phyloP scores from a whole-genome alignment of 805 yeast species.

The Candida sanyiensis region DNA sequence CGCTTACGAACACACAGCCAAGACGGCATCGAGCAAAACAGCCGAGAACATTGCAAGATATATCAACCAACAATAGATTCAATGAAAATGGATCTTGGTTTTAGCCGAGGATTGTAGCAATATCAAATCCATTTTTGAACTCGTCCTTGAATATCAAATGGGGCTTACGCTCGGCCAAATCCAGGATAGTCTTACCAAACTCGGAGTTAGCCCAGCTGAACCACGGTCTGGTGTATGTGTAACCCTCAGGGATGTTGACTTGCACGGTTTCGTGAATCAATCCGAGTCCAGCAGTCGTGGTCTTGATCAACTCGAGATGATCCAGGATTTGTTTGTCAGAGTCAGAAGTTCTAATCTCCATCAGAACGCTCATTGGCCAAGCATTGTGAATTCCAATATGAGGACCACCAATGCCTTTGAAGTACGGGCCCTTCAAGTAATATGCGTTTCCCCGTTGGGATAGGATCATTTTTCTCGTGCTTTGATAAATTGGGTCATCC shows the following conservation, averaged over 20 bases:
- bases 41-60: conserved; percentile 71
- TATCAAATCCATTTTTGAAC: conserved; percentile 14
- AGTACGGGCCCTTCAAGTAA: conserved; percentile 52
- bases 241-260: conserved; percentile 46
- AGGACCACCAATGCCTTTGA: conserved; percentile 87
- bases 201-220: conserved; percentile 94
- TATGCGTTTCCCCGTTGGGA: conserved; percentile 73
- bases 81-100: neutral
- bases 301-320: conserved; percentile 45
- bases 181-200: conserved; percentile 80
- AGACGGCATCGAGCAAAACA: conserved; percentile 55
- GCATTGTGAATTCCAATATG: conserved; percentile 77
- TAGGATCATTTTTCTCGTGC: conserved; percentile 73
- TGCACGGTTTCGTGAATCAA: conserved; percentile 78
- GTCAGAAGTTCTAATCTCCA: conserved; percentile 67
- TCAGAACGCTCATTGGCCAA: conserved; percentile 87
- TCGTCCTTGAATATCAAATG: conserved; percentile 55
- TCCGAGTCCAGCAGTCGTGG: conserved; percentile 68
- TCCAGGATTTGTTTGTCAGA: conserved; percentile 61
- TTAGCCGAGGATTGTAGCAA: conserved; percentile 3
- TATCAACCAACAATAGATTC: conserved; percentile 35
- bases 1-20: conserved; percentile 61
- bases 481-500: conserved; percentile 59
- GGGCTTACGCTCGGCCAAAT: conserved; percentile 69
- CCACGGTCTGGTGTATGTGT: conserved; percentile 75